Conservation (phyloP, 179 eudicot species). For the Carnegiea gigantea region DNA sequence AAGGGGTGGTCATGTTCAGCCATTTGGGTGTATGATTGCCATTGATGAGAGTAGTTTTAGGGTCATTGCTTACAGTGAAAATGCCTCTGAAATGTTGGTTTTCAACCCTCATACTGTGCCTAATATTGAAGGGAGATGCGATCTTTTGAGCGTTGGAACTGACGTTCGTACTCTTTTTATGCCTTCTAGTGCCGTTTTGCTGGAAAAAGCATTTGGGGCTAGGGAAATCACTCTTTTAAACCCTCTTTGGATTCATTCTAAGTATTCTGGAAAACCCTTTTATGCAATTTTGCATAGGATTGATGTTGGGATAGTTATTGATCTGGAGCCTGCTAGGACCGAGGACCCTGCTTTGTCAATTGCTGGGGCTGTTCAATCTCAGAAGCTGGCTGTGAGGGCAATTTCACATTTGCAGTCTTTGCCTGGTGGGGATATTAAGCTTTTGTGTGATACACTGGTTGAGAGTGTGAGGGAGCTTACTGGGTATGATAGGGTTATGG, state of each 20-base stretch:
- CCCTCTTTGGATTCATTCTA: constrained; percentile 88
- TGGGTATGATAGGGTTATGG: constrained; percentile 98
- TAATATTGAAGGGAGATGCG: constrained; percentile 39
- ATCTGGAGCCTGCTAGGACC: constrained; percentile 87
- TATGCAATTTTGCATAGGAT: constrained; percentile 89
- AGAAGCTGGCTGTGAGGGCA: constrained; percentile 88
- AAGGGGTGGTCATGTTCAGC: constrained; percentile 86
- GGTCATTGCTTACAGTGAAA: constrained; percentile 72
- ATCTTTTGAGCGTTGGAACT: constrained; percentile 54
- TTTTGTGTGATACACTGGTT: constrained; percentile 86
- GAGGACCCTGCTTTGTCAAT: constrained; percentile 89
- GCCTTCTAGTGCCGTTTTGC: constrained; percentile 53
- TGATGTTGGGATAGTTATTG: constrained; percentile 96
- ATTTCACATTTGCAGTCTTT: constrained; percentile 83
- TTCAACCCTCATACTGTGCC: constrained; percentile 68
- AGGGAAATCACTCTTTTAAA: constrained; percentile 70
- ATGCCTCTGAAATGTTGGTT: constrained; percentile 65
- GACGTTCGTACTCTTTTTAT: constrained; percentile 72
- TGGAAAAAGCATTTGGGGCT: constrained; percentile 72
- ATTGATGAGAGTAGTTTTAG: constrained; percentile 53
- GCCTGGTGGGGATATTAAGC: constrained; percentile 86
- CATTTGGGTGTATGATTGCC: constrained; percentile 87
- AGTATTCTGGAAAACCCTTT: constrained; percentile 74
- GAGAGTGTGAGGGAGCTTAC: constrained; percentile 79
- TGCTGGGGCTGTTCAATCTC: constrained; percentile 98